Evolutionary conservation across 805 yeast genomes (phyloP), one percentile per base, ranked within the genome.

Genomic region (Candida cerambycidarum): DNA sequence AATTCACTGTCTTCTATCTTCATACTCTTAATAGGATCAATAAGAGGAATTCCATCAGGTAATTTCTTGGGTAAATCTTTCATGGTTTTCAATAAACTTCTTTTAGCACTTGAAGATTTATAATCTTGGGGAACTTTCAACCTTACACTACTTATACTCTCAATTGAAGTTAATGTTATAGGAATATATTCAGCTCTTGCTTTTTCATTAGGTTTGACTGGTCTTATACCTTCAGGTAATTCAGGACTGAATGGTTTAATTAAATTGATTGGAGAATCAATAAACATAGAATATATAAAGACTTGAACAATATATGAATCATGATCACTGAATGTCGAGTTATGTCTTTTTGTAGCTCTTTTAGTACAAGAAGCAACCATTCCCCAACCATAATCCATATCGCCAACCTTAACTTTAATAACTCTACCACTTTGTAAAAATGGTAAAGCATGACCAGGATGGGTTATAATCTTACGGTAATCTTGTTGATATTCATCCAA

Each of bases 1-100:
- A 95, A 93, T 14, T 86, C 87, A 4, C 76, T 78, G 58, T 88
- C 96, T 35, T 80, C 84, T 53, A 93, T 92, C 58, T 89, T 87
- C 99, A 93, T 93, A 59, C 85, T 88, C 47, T 81, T 83, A 29
- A 93, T 71, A 4, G 99, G 98, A 63, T 93, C 96, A 62, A 93
- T 75, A 34, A 81, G 59, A n/a, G 98, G 97, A 27, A 93, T 73
- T 1, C 96, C 97, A 59, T 88, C 93, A 9, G 95, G 89, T 57
- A 89, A 83, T 64, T 95, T 80, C 53, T 83, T 79, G 25, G 80
- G 77, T 47, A 89, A 89, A 62, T 93, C 97, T 40, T 72, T 74
- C 56, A 93, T 68, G 6, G 95, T 83, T 59, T 87, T 87, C 32
- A 58, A 82, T 73, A 57, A 80, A 58, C 67, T 80, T 71, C 67